phyloP scores from a whole-genome alignment of 352 stramenopile genomes.

The Globisporangium irregulare region DNA sequence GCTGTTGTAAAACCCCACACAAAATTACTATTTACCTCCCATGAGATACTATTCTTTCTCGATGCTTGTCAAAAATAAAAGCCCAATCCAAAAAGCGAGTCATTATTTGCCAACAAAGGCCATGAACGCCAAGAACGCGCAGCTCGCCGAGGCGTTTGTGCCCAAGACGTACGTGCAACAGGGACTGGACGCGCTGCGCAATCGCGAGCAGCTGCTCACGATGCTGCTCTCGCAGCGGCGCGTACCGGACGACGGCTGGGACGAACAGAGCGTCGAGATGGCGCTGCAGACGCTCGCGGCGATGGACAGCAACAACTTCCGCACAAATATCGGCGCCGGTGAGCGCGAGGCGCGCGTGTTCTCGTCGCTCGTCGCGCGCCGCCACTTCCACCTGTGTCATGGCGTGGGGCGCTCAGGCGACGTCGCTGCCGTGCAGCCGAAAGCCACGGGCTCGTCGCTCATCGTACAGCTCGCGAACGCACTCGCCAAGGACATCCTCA shows the following conservation, averaged over 20 bases:
- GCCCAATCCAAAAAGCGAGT: not conserved
- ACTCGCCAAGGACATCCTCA: constrained; percentile 90
- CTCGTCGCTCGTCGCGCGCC: constrained; percentile 62
- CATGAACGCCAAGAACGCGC: constrained; percentile 51
- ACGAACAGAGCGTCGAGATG: constrained; percentile 85
- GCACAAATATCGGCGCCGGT: constrained; percentile 89
- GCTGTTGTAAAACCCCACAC: not conserved
- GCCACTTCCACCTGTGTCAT: constrained; percentile 94
- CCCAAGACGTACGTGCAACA: constrained; percentile 76
- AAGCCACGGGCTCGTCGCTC: constrained; percentile 96
- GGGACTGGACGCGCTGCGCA: constrained; percentile 57
- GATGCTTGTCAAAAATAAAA: constrained; percentile 5
- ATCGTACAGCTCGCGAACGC: constrained; percentile 93
- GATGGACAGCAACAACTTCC: constrained; percentile 97
- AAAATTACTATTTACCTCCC: not conserved
- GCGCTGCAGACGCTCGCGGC: constrained; percentile 84
- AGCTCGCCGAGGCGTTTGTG: constrained; percentile 58
- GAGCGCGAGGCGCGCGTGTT: constrained; percentile 96
- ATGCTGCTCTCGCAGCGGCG: constrained; percentile 79
- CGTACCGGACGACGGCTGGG: constrained; percentile 87
- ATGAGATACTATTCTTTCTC: not conserved
- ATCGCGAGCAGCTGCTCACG: constrained; percentile 69
- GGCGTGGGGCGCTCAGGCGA: constrained; percentile 97
- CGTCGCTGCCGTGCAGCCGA: constrained; percentile 98
- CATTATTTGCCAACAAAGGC: not conserved